Percentiles rank a stretch among this genome's conserved stretches.
phyloP scores from a whole-genome alignment of 352 stramenopile genomes.

The Globisporangium splendens region DNA sequence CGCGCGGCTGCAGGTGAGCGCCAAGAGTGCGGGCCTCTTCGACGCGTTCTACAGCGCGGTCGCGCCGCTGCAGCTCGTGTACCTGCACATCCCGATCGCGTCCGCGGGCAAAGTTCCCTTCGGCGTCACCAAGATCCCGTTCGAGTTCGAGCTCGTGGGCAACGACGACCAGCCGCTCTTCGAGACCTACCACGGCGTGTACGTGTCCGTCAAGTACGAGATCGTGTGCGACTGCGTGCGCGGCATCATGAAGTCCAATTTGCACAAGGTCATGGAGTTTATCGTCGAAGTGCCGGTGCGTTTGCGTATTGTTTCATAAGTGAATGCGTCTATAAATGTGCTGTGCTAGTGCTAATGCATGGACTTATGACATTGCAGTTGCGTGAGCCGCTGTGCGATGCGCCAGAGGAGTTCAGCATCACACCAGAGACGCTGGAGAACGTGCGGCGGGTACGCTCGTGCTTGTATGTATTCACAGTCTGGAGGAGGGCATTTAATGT shows the following conservation, averaged over 20 bases:
- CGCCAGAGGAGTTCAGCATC: constrained; percentile 75
- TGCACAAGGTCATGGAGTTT: constrained; percentile 87
- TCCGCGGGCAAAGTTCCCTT: constrained; percentile 66
- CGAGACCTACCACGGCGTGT: constrained; percentile 92
- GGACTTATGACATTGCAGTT: constrained; percentile 21
- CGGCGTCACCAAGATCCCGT: constrained; percentile 86
- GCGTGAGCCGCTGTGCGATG: constrained; percentile 51
- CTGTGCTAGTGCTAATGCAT: neutral
- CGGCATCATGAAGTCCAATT: constrained; percentile 84
- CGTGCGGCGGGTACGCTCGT: constrained; percentile 37
- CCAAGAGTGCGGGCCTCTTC: constrained; percentile 75
- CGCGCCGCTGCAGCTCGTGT: constrained; percentile 71
- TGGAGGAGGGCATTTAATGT: constrained; percentile 9
- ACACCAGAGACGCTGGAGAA: constrained; percentile 86
- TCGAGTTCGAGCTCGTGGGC: constrained; percentile 81
- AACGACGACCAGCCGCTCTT: constrained; percentile 69
- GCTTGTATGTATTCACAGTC: constrained; percentile 6
- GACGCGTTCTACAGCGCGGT: constrained; percentile 84
- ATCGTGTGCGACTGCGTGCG: constrained; percentile 83
- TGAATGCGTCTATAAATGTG: constrained; percentile 2
- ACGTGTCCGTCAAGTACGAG: constrained; percentile 90
- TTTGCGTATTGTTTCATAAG: neutral
- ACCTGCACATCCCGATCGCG: constrained; percentile 77
- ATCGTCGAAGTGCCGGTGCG: constrained; percentile 87
- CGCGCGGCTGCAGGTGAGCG: constrained; percentile 76